Evolutionary conservation across 2,329 filamentous ascomycete species (phyloP).

Genomic region (Thermoascus crustaceus): DNA sequence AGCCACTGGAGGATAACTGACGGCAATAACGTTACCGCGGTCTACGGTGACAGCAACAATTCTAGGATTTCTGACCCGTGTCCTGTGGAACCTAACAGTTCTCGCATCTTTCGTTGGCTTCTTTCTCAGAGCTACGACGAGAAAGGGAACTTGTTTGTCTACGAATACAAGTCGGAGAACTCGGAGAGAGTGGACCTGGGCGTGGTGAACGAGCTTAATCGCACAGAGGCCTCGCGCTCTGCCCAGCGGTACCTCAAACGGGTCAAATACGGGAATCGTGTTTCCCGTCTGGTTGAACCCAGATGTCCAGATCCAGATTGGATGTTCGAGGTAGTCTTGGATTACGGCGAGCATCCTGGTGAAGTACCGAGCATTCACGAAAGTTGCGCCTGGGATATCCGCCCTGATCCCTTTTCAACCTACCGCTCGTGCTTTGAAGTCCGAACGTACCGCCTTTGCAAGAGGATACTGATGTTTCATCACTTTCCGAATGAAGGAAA

Average conservation of each 20-base stretch:
- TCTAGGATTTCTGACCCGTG: not conserved
- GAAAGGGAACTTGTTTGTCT: conserved; percentile 15
- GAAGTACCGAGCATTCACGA: conserved; percentile 11
- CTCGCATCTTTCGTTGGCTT: conserved; percentile 19
- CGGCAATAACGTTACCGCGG: not conserved
- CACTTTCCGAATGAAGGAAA: conserved; percentile 20
- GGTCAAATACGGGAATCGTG: conserved; percentile 1
- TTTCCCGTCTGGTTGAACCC: conserved; percentile 1
- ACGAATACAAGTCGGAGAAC: conserved; percentile 17
- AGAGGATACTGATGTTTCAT: conserved; percentile 28
- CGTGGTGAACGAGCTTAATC: conserved; percentile 5
- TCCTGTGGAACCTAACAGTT: conserved; percentile 13
- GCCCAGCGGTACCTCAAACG: too few relatives aligned
- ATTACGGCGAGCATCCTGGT: conserved; percentile 27
- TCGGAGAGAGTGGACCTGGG: conserved; percentile 3
- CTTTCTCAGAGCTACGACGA: conserved; percentile 11
- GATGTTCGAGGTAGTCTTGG: conserved; percentile 27
- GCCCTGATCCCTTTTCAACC: conserved; percentile 23
- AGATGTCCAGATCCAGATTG: conserved; percentile 12
- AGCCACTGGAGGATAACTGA: not conserved
- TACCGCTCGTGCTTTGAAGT: conserved; percentile 23
- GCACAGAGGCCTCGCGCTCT: too few relatives aligned
- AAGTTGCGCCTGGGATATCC: conserved; percentile 11
- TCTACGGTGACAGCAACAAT: not conserved
- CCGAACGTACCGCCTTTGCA: conserved; percentile 22